A percentile compares a stretch with the other conserved stretches of the same genome.
phyloP scores from a whole-genome alignment of 2,329 filamentous ascomycete species.

The Aspergillus sp. region DNA sequence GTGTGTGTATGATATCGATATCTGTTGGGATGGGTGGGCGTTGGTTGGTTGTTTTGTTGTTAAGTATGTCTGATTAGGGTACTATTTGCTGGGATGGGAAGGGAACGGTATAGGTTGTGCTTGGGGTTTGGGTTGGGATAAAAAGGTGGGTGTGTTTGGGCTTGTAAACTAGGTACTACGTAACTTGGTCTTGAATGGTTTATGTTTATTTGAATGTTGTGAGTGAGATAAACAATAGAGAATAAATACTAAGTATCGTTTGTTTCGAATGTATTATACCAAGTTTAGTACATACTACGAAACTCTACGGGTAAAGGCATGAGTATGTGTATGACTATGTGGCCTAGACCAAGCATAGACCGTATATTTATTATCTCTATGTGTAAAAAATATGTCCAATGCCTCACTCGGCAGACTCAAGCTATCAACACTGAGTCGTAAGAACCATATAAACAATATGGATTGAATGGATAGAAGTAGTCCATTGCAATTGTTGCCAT shows the following conservation, averaged over 20 bases:
- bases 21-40: neutral
- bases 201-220: too few species aligned
- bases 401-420: slow-evolving; percentile 1
- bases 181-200: neutral
- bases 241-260: neutral
- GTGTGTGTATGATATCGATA: neutral
- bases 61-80: neutral
- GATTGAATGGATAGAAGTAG: slow-evolving; percentile 1
- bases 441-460: slow-evolving; percentile 19
- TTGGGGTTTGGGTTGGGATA: too few species aligned
- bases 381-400: neutral
- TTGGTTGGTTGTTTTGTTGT: neutral
- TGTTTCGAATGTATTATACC: too few species aligned
- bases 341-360: neutral
- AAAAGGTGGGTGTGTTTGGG: neutral
- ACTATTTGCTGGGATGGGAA: neutral
- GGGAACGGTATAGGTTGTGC: neutral
- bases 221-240: too few species aligned
- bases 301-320: neutral
- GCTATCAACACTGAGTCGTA: slow-evolving; percentile 11
- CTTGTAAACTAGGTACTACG: neutral
- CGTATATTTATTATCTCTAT: neutral
- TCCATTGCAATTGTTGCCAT: neutral
- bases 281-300: too few species aligned
- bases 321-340: neutral